Evolutionary conservation across 805 yeast genomes (phyloP).

Genomic region (Kodamaea kaohsiungensis): DNA sequence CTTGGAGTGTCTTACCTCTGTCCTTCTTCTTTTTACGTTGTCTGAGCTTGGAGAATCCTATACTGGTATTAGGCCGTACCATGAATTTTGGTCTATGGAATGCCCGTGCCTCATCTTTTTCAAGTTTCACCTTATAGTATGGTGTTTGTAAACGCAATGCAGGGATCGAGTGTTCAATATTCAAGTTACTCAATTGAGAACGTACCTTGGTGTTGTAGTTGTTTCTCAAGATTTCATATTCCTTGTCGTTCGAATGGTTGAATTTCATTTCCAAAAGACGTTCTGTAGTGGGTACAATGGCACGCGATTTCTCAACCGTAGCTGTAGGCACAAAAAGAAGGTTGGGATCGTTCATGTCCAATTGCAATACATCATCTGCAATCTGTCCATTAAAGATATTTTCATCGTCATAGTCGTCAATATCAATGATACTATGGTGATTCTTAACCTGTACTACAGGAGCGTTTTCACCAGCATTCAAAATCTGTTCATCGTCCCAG

Average conservation of each 20-base stretch:
- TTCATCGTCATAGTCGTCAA: conserved; percentile 54
- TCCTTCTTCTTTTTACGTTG: conserved; percentile 85
- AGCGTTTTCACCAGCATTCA: conserved; percentile 47
- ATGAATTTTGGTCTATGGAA: conserved; percentile 80
- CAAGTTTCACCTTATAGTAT: conserved; percentile 75
- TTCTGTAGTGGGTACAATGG: conserved; percentile 55
- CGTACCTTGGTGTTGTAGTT: conserved; percentile 91
- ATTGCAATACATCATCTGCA: conserved; percentile 35
- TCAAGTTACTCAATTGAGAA: conserved; percentile 86
- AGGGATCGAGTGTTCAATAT: conserved; percentile 88
- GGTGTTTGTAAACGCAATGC: conserved; percentile 89
- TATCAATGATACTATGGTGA: conserved; percentile 7
- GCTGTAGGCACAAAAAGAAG: conserved; percentile 62
- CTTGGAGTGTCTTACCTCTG: conserved; percentile 76
- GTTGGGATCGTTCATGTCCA: conserved; percentile 85
- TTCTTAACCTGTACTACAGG: not conserved
- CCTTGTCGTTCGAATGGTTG: conserved; percentile 85
- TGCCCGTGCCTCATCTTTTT: conserved; percentile 66
- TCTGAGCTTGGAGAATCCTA: conserved; percentile 75
- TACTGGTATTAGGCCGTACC: conserved; percentile 74
- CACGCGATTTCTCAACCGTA: conserved; percentile 23
- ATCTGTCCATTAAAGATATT: conserved; percentile 71
- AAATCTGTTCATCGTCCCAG: conserved; percentile 71
- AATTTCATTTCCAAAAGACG: conserved; percentile 59
- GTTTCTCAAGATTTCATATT: conserved; percentile 77